phyloP scores from a whole-genome alignment of 371 early-diverging fungal species.

The Rhizopus delemar region DNA sequence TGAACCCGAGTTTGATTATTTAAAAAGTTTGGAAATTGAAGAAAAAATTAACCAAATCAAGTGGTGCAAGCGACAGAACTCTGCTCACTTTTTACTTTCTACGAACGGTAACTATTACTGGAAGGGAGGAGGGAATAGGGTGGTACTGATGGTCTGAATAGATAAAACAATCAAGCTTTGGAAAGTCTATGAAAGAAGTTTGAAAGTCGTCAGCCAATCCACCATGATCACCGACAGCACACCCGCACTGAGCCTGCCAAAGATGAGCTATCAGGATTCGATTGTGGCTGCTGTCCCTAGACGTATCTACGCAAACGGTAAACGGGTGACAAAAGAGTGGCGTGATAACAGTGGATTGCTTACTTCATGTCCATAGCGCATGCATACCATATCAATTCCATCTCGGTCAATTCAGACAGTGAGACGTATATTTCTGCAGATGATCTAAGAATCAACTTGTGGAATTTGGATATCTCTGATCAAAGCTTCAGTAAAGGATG shows the following conservation, averaged over 20 bases:
- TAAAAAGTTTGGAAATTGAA: constrained; percentile 98
- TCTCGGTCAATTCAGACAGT: constrained; percentile 95
- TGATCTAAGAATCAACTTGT: constrained; percentile 97
- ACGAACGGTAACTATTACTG: constrained; percentile 77
- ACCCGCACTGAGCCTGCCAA: constrained; percentile 72
- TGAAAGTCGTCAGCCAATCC: constrained; percentile 89
- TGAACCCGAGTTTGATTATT: constrained; percentile 98
- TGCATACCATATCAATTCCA: constrained; percentile 98
- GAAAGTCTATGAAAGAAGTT: constrained; percentile 95
- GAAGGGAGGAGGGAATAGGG: not conserved
- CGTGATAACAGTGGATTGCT: not conserved
- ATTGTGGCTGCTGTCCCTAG: constrained; percentile 94
- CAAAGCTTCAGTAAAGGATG: constrained; percentile 53
- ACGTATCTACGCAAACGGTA: constrained; percentile 85
- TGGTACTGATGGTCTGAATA: constrained; percentile 25
- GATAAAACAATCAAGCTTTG: constrained; percentile 98
- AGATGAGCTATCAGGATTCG: constrained; percentile 85
- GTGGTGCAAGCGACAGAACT: constrained; percentile 92
- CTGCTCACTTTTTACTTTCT: constrained; percentile 93
- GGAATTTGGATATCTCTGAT: constrained; percentile 95
- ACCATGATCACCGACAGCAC: constrained; percentile 57
- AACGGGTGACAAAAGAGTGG: not conserved
- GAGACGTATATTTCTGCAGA: constrained; percentile 98
- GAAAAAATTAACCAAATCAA: constrained; percentile 99
- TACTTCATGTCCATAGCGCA: constrained; percentile 67